These are phyloP conservation scores for Trametes sp. DNA, from an alignment of 1,284 basidiomycete species.

Conservation along the genomic window DNA sequence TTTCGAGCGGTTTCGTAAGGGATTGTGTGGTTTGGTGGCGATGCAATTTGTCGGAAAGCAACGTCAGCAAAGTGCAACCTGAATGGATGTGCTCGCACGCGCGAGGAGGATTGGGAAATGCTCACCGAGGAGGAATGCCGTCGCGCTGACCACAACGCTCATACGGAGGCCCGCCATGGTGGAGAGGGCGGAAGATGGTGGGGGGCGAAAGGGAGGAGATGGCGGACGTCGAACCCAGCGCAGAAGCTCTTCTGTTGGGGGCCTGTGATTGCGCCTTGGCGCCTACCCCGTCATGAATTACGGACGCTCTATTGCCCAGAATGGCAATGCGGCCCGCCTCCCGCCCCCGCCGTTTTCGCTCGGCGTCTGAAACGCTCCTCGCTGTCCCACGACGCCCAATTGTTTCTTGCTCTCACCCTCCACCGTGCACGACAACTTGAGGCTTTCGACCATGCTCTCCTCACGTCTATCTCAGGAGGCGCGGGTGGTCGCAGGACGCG, in stretches of 20 bases:
- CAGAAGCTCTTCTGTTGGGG: constrained; percentile 10
- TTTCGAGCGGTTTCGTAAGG: constrained; percentile 1
- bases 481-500: constrained; percentile 4
- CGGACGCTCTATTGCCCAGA: background rate
- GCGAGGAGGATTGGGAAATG: constrained; percentile 8
- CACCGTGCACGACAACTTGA: background rate
- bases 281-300: constrained; percentile 8
- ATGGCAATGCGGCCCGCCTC: constrained; percentile 8
- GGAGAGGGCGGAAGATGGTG: constrained; percentile 11
- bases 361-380: background rate
- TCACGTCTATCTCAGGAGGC: constrained; percentile 11
- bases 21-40: constrained; percentile 10
- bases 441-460: constrained; percentile 16
- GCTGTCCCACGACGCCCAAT: background rate
- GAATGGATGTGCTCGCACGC: constrained; percentile 7
- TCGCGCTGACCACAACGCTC: constrained; percentile 73
- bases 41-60: constrained; percentile 11
- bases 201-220: constrained; percentile 14
- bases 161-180: constrained; percentile 64
- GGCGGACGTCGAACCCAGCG: constrained; percentile 12
- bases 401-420: background rate
- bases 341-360: constrained; percentile 1
- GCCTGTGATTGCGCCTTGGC: constrained; percentile 27
- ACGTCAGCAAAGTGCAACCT: constrained; percentile 19
- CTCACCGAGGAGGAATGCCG: constrained; percentile 82